Evolutionary conservation across 75 land plant species (phyloP).

Genomic region (Sequoia sempervirens): DNA sequence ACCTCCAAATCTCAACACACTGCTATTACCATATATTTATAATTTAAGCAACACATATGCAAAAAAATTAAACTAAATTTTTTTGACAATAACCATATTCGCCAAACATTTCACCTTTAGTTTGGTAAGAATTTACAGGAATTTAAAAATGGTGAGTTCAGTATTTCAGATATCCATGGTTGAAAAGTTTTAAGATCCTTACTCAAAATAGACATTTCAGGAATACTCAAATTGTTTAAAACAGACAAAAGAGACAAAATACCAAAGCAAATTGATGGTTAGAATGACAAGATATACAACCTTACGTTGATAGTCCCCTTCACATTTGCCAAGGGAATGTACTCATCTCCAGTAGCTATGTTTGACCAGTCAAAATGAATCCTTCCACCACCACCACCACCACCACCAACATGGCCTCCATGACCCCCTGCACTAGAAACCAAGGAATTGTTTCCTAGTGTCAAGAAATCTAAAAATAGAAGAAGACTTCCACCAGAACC

Average conservation of each 20-base stretch:
- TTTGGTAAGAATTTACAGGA: neutral
- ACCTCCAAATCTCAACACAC: too few relatives aligned
- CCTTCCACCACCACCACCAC: conserved; percentile 98
- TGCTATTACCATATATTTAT: too few relatives aligned
- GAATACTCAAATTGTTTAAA: neutral
- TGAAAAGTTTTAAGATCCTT: neutral
- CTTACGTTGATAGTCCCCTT: conserved; percentile 53
- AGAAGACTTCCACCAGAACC: conserved; percentile 98
- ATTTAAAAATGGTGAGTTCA: neutral
- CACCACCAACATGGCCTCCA: conserved; percentile 71
- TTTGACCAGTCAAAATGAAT: conserved; percentile 96
- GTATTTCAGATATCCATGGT: neutral
- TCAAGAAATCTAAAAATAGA: conserved; percentile 65
- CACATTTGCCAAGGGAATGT: conserved; percentile 71
- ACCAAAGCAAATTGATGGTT: neutral
- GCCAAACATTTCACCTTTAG: neutral
- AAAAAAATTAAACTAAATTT: neutral
- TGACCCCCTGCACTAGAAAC: conserved; percentile 83
- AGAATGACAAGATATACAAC: conserved; percentile 26
- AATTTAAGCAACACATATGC: too few relatives aligned
- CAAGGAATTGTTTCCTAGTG: conserved; percentile 48
- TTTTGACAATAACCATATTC: neutral
- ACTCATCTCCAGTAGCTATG: conserved; percentile 88
- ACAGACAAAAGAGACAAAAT: neutral
- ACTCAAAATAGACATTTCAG: neutral